A percentile compares a stretch with the other conserved stretches of the same genome.
Evolutionary conservation across 1,284 basidiomycete species (phyloP).

Genomic region (Papiliotrema laurentii): DNA sequence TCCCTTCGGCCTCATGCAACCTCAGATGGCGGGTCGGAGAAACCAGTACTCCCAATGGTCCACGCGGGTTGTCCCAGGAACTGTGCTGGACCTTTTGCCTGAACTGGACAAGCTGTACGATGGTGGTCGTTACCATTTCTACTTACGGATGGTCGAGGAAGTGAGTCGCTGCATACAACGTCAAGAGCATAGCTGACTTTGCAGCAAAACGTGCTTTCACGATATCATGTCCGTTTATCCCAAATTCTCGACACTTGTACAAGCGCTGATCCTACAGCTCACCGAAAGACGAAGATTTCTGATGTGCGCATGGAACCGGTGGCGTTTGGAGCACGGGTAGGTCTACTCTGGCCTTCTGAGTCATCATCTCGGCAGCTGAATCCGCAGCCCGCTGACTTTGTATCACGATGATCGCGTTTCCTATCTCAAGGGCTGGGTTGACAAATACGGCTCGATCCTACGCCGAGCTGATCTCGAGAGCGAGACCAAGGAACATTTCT

Average conservation of each 20-base stretch:
- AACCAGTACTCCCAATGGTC: slow-evolving; percentile 22
- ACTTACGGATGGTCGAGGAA: slow-evolving; percentile 17
- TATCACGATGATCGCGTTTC: background rate
- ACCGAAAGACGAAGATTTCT: slow-evolving; percentile 11
- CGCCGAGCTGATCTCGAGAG: slow-evolving; percentile 8
- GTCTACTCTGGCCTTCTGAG: no score
- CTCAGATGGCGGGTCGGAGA: slow-evolving; percentile 11
- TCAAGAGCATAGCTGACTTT: background rate
- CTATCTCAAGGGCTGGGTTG: slow-evolving; percentile 12
- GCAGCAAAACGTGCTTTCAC: no score
- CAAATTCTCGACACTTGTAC: no score
- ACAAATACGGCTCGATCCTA: slow-evolving; percentile 20
- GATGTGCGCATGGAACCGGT: slow-evolving; percentile 24
- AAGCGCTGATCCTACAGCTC: background rate
- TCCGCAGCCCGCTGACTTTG: no score
- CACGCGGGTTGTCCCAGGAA: slow-evolving; percentile 15
- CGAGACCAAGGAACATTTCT: slow-evolving; percentile 10
- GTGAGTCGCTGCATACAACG: background rate
- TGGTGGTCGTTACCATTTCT: slow-evolving; percentile 11
- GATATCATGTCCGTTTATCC: no score
- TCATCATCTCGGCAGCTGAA: no score
- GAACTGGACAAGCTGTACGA: slow-evolving; percentile 19
- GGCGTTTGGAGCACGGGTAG: slow-evolving; percentile 20
- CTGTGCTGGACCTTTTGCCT: slow-evolving; percentile 19
- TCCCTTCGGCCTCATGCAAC: slow-evolving; percentile 11